These are phyloP conservation scores for Paraphoma chrysanthemicola DNA, from an alignment of 2,329 filamentous ascomycete species.

Conservation along the genomic window DNA sequence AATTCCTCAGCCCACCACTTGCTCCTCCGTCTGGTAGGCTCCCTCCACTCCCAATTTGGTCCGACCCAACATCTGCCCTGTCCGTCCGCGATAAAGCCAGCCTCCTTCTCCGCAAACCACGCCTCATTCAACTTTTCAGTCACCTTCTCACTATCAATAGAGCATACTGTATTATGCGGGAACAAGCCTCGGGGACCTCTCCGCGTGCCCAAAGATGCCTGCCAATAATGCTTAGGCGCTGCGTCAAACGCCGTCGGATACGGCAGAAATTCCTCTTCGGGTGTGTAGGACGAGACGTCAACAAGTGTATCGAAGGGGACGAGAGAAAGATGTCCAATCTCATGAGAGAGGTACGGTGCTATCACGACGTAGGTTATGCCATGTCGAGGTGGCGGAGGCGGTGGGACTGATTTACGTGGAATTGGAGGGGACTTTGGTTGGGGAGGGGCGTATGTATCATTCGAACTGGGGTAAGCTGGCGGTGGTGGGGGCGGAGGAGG, in stretches of 20 bases:
- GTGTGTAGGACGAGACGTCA: not conserved
- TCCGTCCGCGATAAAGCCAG: not conserved
- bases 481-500: slow-evolving; percentile 1
- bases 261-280: not conserved
- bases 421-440: not conserved
- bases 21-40: slow-evolving; percentile 1
- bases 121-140: not conserved
- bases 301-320: slow-evolving; percentile 4
- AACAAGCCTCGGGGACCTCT: slow-evolving; percentile 3
- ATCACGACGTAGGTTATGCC: slow-evolving; percentile 2
- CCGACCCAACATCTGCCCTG: slow-evolving; percentile 3
- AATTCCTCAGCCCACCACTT: slow-evolving; percentile 4
- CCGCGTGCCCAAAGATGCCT: slow-evolving; percentile 1
- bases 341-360: slow-evolving; percentile 3
- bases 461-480: not conserved
- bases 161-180: not conserved
- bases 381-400: not conserved
- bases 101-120: slow-evolving; percentile 1
- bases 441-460: not conserved
- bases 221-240: not conserved
- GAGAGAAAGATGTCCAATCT: slow-evolving; percentile 4
- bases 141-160: not conserved
- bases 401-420: not conserved
- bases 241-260: slow-evolving; percentile 1
- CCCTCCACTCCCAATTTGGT: slow-evolving; percentile 1